Evolutionary conservation across 2,329 filamentous ascomycete species (phyloP).

Genomic region (Helotiales sp.): DNA sequence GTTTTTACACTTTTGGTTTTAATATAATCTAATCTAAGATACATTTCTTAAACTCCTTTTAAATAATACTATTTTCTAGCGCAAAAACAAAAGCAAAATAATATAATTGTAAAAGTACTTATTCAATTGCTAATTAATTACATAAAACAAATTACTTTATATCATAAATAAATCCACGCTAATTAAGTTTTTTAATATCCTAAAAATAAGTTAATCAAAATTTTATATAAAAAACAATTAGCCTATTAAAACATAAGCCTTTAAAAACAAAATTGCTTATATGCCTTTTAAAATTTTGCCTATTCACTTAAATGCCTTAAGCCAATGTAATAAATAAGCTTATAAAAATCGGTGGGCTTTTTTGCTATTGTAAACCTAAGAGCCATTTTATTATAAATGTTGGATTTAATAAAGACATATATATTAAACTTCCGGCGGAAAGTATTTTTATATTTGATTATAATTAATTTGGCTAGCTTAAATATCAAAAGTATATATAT

Average conservation of each 20-base stretch:
- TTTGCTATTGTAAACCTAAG: background rate
- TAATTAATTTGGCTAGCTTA: conserved; percentile 27
- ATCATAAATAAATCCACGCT: conserved; percentile 26
- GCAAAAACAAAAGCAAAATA: conserved; percentile 25
- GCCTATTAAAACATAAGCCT: conserved; percentile 7
- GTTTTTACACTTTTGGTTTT: conserved; percentile 19
- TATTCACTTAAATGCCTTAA: background rate
- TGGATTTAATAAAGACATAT: background rate
- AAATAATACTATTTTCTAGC: conserved; percentile 39
- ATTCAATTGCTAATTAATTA: conserved; percentile 19
- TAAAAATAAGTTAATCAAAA: background rate
- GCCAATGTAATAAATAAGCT: too few species aligned
- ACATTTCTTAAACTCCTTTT: conserved; percentile 15
- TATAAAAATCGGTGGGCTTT: conserved; percentile 16
- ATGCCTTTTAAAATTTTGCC: conserved; percentile 11
- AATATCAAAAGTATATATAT: conserved; percentile 25
- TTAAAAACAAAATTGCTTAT: conserved; percentile 25
- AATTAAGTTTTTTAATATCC: background rate
- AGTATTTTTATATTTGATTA: conserved; percentile 20
- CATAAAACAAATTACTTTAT: conserved; percentile 26
- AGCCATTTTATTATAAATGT: conserved; percentile 19
- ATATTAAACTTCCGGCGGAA: conserved; percentile 23
- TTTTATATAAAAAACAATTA: background rate
- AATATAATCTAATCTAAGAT: conserved; percentile 8
- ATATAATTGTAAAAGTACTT: conserved; percentile 31